Conservation (phyloP, 2,329 filamentous ascomycete species). For the Sporothrix dimorphospora region DNA sequence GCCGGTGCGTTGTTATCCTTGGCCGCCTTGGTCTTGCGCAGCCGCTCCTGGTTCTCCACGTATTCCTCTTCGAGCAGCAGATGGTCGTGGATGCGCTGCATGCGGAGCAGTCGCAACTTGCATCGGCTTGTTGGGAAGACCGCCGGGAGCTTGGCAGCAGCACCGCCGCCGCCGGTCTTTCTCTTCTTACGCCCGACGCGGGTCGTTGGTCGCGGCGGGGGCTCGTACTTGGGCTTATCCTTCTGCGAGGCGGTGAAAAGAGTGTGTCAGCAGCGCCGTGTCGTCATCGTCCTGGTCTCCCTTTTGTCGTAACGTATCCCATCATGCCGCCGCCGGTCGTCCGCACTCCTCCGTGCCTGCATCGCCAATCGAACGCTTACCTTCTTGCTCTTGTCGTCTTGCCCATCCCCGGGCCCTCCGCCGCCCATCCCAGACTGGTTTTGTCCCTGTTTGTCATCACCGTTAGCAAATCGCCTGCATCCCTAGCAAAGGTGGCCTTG, state of each 20-base stretch:
- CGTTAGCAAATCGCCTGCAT: neutral
- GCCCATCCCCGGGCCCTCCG: conserved; percentile 67
- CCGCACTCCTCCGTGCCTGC: neutral
- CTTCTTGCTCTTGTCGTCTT: conserved; percentile 93
- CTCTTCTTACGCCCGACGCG: conserved; percentile 98
- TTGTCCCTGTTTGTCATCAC: conserved; percentile 64
- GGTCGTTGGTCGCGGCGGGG: conserved; percentile 93
- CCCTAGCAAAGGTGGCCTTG: neutral
- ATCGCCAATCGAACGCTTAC: conserved; percentile 49
- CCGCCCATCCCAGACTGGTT: conserved; percentile 86
- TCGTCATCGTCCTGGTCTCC: neutral
- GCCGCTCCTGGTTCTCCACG: conserved; percentile 96
- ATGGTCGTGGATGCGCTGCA: conserved; percentile 99
- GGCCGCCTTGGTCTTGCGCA: conserved; percentile 86
- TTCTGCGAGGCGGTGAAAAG: conserved; percentile 62
- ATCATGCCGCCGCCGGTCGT: neutral
- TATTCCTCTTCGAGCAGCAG: conserved; percentile 97
- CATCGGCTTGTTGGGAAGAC: conserved; percentile 96
- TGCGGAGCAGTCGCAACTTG: conserved; percentile 93
- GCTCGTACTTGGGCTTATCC: conserved; percentile 99
- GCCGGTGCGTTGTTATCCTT: conserved; percentile 68
- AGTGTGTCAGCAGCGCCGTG: conserved; percentile 23
- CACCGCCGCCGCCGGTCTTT: conserved; percentile 89
- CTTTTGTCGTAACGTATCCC: no score
- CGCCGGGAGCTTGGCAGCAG: conserved; percentile 90